Evolutionary conservation across 306 rosid genomes (phyloP).

Genomic region (Trichosanthes truncata): DNA sequence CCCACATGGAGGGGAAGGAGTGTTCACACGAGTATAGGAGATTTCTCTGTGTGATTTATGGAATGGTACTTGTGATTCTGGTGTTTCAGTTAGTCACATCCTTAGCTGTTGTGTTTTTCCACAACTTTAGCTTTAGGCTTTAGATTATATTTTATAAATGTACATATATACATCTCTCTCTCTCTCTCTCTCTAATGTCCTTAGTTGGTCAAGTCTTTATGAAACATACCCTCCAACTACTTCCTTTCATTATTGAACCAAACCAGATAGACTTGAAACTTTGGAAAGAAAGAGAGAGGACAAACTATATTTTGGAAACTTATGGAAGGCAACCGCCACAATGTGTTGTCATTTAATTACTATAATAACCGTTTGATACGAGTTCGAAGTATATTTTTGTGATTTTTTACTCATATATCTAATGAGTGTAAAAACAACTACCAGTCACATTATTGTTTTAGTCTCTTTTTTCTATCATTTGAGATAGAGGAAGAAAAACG

Average conservation of each 20-base stretch:
- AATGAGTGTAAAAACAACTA: no score
- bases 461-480: no score
- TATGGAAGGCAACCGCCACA: no score
- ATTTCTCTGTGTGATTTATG: neutral
- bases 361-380: no score
- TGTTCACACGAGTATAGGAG: neutral
- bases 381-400: no score
- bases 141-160: neutral
- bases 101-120: neutral
- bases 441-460: no score
- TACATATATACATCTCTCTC: neutral
- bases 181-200: neutral
- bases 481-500: neutral
- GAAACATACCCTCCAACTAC: conserved; percentile 11
- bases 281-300: no score
- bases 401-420: no score
- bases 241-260: conserved; percentile 1
- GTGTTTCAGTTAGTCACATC: conserved; percentile 12
- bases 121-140: neutral
- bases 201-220: conserved; percentile 10
- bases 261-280: neutral
- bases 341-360: no score
- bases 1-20: neutral
- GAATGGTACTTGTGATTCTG: neutral
- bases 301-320: no score